A percentile compares a stretch with the other conserved stretches of the same genome.
phyloP scores from a whole-genome alignment of 2,329 filamentous ascomycete species.

The Davidsoniella australis region DNA sequence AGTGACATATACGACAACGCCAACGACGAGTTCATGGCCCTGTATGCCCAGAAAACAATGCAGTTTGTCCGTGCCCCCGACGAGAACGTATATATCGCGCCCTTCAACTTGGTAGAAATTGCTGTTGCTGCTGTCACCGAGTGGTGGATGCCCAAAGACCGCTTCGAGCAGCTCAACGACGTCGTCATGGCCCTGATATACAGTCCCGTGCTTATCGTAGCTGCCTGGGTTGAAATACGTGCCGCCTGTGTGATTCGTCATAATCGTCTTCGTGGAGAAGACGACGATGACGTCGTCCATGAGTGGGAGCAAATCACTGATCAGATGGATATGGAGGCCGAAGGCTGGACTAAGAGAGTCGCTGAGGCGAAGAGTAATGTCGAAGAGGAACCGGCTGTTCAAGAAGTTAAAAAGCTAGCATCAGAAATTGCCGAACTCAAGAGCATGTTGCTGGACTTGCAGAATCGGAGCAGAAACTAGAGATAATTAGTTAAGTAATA shows the following conservation, averaged over 20 bases:
- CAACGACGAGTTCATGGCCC: constrained; percentile 83
- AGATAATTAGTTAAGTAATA: too few relatives aligned
- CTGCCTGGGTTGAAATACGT: constrained; percentile 53
- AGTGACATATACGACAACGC: constrained; percentile 89
- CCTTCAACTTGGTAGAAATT: constrained; percentile 86
- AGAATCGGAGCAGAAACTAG: background rate
- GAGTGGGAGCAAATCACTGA: constrained; percentile 79
- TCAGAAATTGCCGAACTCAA: constrained; percentile 42
- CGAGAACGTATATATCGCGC: constrained; percentile 94
- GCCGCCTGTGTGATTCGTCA: constrained; percentile 47
- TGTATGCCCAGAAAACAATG: constrained; percentile 89
- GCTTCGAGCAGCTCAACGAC: constrained; percentile 74
- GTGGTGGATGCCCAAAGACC: constrained; percentile 73
- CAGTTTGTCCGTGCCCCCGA: constrained; percentile 93
- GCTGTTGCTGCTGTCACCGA: constrained; percentile 65
- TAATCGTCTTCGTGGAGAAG: constrained; percentile 66
- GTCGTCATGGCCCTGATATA: constrained; percentile 76
- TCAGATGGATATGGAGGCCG: constrained; percentile 61
- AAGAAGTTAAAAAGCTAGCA: constrained; percentile 46
- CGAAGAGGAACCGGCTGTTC: constrained; percentile 56
- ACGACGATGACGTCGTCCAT: constrained; percentile 73
- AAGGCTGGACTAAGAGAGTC: constrained; percentile 74
- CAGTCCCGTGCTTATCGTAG: constrained; percentile 62
- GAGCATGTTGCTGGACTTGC: constrained; percentile 22
- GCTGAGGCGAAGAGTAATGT: constrained; percentile 63